Conservation (phyloP, 768 basidiomycete genomes). For the Chalciporus chontae region DNA sequence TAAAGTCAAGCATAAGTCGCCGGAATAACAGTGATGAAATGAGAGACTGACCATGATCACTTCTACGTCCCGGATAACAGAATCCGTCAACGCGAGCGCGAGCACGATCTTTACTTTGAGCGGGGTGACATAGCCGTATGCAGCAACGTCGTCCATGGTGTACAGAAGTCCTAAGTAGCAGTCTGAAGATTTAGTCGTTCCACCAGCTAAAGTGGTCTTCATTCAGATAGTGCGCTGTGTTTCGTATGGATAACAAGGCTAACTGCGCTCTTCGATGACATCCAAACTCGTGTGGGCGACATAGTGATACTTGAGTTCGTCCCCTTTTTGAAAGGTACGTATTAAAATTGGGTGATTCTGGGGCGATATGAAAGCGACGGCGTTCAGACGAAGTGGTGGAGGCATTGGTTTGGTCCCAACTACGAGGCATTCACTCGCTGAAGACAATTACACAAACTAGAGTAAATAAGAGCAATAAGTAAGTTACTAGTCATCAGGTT, state of each 20-base stretch:
- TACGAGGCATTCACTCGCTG: neutral
- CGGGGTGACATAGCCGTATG: constrained; percentile 89
- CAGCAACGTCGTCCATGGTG: constrained; percentile 89
- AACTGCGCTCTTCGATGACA: constrained; percentile 89
- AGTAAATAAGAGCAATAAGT: neutral
- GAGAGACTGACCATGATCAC: constrained; percentile 58
- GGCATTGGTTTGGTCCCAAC: constrained; percentile 45
- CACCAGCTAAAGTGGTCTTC: constrained; percentile 16
- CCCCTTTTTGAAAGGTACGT: constrained; percentile 60
- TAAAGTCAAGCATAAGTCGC: neutral
- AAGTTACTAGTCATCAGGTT: constrained; percentile 10
- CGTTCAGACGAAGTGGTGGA: constrained; percentile 66
- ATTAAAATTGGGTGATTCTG: constrained; percentile 78
- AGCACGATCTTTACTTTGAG: constrained; percentile 85
- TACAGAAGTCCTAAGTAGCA: constrained; percentile 85
- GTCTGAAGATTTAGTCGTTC: constrained; percentile 61
- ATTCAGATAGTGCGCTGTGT: constrained; percentile 2
- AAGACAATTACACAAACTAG: neutral
- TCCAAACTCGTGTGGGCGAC: constrained; percentile 89
- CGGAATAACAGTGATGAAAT: neutral
- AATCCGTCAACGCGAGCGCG: constrained; percentile 74
- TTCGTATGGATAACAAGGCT: constrained; percentile 25
- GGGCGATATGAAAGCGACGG: constrained; percentile 81
- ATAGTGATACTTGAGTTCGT: constrained; percentile 83
- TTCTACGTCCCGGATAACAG: constrained; percentile 77